Evolutionary conservation across 306 rosid species (phyloP).

Genomic region (Rosa rugosa): DNA sequence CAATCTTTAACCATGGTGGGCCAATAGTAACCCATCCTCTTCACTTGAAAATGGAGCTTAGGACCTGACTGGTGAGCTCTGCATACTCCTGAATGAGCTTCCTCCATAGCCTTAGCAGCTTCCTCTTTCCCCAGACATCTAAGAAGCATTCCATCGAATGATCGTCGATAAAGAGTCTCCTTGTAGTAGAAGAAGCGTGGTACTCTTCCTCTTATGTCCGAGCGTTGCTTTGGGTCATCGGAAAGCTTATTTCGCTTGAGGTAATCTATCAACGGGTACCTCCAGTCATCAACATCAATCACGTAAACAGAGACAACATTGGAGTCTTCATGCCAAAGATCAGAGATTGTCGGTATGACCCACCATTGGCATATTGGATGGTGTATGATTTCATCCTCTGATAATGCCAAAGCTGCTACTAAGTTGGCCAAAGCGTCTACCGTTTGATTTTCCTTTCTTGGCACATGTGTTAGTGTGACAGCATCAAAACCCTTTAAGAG

Average conservation of each 20-base stretch:
- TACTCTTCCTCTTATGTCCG: too few species aligned
- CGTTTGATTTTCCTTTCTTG: not conserved
- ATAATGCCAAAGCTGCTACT: not conserved
- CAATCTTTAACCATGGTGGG: not conserved
- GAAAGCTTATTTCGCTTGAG: not conserved
- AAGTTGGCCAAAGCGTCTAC: not conserved
- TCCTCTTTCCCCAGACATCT: too few species aligned
- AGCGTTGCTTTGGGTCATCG: too few species aligned
- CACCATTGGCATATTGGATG: not conserved
- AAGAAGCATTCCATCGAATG: too few species aligned
- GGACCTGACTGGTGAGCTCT: not conserved
- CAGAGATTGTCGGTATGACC: not conserved
- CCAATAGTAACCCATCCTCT: not conserved
- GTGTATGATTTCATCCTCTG: too few species aligned
- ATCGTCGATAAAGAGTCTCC: too few species aligned
- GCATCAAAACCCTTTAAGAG: too few species aligned
- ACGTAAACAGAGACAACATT: too few species aligned
- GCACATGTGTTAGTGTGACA: too few species aligned
- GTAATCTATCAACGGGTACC: not conserved
- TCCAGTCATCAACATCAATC: not conserved
- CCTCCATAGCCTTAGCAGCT: too few species aligned
- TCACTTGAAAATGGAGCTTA: not conserved
- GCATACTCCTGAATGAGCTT: too few species aligned
- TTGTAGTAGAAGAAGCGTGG: too few species aligned
- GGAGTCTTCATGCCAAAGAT: not conserved